A percentile compares a stretch with the other conserved stretches of the same genome.
Conservation (phyloP, 140 eudicot genomes). For the Ambrosia hybrid region DNA sequence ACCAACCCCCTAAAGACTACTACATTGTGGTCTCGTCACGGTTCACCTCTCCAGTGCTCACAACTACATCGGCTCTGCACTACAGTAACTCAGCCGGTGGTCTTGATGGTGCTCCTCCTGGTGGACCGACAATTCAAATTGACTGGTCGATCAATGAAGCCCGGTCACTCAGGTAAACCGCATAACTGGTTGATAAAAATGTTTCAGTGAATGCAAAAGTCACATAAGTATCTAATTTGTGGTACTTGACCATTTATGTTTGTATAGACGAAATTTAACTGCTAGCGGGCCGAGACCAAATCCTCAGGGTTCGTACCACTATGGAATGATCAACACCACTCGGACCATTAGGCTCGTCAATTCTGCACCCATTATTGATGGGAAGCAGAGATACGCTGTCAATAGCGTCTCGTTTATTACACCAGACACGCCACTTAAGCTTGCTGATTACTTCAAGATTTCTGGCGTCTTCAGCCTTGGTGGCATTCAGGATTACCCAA, state of each 20-base stretch:
- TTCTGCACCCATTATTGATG: constrained; percentile 55
- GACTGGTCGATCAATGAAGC: constrained; percentile 81
- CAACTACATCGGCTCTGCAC: constrained; percentile 56
- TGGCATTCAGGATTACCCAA: constrained; percentile 55
- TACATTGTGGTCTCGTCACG: constrained; percentile 61
- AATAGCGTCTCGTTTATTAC: constrained; percentile 60
- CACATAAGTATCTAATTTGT: neutral
- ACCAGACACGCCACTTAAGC: constrained; percentile 70
- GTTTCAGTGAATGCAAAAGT: constrained; percentile 11
- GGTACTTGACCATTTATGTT: constrained; percentile 3
- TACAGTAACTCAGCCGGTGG: constrained; percentile 53
- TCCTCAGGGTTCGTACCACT: constrained; percentile 79
- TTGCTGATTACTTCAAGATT: constrained; percentile 67
- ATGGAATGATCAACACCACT: constrained; percentile 61
- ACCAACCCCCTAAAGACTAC: constrained; percentile 63
- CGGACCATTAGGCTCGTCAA: constrained; percentile 60
- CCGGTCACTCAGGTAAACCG: constrained; percentile 51
- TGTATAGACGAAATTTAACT: constrained; percentile 52
- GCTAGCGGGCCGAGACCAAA: constrained; percentile 85
- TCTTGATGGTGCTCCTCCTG: constrained; percentile 47
- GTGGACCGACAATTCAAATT: constrained; percentile 55
- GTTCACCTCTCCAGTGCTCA: constrained; percentile 58
- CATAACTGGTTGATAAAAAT: constrained; percentile 10
- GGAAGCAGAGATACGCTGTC: constrained; percentile 67
- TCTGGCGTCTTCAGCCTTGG: constrained; percentile 56